These are phyloP conservation scores for Croton laevigatus DNA, from an alignment of 441 rosid species.

Conservation along the genomic window DNA sequence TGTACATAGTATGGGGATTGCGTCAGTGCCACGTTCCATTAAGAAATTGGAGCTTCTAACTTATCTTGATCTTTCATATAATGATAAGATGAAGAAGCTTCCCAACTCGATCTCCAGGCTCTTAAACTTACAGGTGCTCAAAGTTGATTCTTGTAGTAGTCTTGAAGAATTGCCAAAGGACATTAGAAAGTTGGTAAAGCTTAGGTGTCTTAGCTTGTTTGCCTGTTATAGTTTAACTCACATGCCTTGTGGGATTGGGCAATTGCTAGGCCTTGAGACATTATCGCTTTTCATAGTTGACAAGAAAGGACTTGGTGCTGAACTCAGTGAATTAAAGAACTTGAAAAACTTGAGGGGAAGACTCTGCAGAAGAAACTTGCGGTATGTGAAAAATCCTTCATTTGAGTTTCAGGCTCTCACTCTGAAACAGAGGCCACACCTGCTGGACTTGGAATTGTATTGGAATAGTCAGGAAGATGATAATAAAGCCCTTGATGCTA, in stretches of 20 bases:
- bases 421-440: conserved; percentile 3
- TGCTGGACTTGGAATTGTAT: not conserved
- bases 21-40: not conserved
- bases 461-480: not conserved
- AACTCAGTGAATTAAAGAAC: not conserved
- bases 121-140: conserved; percentile 5
- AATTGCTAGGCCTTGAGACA: conserved; percentile 14
- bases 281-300: conserved; percentile 16
- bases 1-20: not conserved
- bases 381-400: not conserved
- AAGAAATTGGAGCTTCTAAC: not conserved
- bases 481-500: not conserved
- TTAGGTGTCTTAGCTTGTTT: conserved; percentile 13
- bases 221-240: not conserved
- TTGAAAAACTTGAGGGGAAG: not conserved
- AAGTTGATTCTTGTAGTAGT: not conserved
- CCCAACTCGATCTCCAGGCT: not conserved
- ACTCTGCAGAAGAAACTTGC: accelerated
- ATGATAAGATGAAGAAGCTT: not conserved
- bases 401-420: not conserved
- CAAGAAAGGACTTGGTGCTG: not conserved
- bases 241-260: conserved; percentile 26
- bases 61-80: conserved; percentile 4
- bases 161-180: conserved; percentile 17
- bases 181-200: conserved; percentile 16